Base-by-base conservation (phyloP, 345 rosid genomes). In the Citrus sp. region DNA sequence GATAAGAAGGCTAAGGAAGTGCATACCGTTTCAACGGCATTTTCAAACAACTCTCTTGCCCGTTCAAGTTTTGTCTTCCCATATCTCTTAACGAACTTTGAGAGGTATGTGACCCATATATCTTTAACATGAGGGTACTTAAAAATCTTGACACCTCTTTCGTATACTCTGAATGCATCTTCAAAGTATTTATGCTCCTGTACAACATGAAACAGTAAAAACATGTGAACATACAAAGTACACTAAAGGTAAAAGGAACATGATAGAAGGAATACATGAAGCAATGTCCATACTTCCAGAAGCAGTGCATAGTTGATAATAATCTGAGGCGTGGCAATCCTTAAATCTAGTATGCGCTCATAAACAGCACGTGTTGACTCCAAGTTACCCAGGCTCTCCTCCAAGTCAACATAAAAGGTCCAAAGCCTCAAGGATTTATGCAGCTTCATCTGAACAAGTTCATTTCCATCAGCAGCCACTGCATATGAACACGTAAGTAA, bases 161-260 rank as follows among this genome's bases (percentile, higher is more conserved):
- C 98, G 79, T 96, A 94, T 40, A 93, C 98, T 89, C 92, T 96
- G 88, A 96, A 96, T 79, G 99, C 99, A 89, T 96, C 98, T 88
- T 96, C 98, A 59, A 96, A 94, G 77, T 92, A 96, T 78, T 89
- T 94, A 76, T 94, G 88, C 77, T 92, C 98, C 98, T 92, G 85
- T 66, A 85, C 55, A 83, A 38, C 51, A 74, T 71, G 34, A 61
- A 62, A 75, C 3, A 70, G 55, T n/a, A 79, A 30, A 34, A n/a
- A 58, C 7, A 14, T 28, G 56, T 79, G 68, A 40, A 60, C 73
- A 21, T 73, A 49, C 32, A 22, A 38, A 74, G 59, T 27, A 42
- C 38, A 75, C 46, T n/a, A 49, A 65, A 62, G 55, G 25, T 32
- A 22, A 40, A 37, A n/a, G 28, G 19, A 70, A 73, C 24, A 27